Evolutionary conservation across 2,329 filamentous ascomycete genomes (phyloP).

Genomic region (Penicillium sp.): DNA sequence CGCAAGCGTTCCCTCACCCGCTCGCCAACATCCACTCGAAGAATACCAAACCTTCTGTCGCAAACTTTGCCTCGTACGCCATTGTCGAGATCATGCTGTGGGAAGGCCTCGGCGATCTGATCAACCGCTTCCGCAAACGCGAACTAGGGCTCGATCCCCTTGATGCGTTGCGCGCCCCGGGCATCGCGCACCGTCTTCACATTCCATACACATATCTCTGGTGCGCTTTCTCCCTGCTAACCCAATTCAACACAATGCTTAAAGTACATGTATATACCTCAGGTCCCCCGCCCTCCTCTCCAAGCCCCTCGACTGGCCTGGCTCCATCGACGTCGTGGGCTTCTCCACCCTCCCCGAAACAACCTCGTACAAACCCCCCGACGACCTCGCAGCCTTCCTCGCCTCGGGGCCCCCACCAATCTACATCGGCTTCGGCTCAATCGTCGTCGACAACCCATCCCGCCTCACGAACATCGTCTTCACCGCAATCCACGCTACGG

Average conservation of each 20-base stretch:
- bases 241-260: neutral
- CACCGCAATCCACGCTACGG: slow-evolving; percentile 68
- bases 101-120: slow-evolving; percentile 89
- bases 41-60: slow-evolving; percentile 75
- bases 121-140: slow-evolving; percentile 82
- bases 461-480: slow-evolving; percentile 74
- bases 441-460: slow-evolving; percentile 77
- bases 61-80: slow-evolving; percentile 83
- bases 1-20: slow-evolving; percentile 83
- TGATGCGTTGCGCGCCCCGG: slow-evolving; percentile 81
- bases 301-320: slow-evolving; percentile 77
- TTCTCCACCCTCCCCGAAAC: slow-evolving; percentile 74
- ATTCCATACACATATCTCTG: slow-evolving; percentile 93
- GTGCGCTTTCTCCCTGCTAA: slow-evolving; percentile 43
- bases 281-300: slow-evolving; percentile 76
- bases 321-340: slow-evolving; percentile 73
- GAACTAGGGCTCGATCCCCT: slow-evolving; percentile 76
- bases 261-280: neutral
- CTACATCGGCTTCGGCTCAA: slow-evolving; percentile 84
- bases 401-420: slow-evolving; percentile 72
- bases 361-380: slow-evolving; percentile 66
- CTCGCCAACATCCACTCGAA: slow-evolving; percentile 79
- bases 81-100: slow-evolving; percentile 91
- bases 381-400: slow-evolving; percentile 70
- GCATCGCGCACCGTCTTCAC: slow-evolving; percentile 73